These are phyloP conservation scores for Boletus reticulatus DNA, from an alignment of 768 basidiomycete genomes.

Conservation along the genomic window DNA sequence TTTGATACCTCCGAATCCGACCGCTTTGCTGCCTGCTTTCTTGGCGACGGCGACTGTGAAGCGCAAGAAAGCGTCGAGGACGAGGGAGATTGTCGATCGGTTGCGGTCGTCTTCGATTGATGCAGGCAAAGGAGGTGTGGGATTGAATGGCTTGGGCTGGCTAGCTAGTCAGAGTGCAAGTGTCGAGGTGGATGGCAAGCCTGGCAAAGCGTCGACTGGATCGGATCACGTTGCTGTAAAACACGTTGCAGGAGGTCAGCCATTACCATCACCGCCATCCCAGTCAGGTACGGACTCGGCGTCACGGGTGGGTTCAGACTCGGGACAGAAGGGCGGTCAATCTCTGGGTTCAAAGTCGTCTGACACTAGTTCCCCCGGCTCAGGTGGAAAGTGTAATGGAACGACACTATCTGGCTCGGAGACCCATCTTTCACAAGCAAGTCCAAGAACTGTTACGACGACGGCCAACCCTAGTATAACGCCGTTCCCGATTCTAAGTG, in stretches of 20 bases:
- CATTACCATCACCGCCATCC: constrained; percentile 1
- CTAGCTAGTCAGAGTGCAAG: constrained; percentile 1
- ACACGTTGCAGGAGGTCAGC: background rate
- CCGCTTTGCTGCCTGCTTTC: constrained; percentile 24
- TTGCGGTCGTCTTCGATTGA: constrained; percentile 27
- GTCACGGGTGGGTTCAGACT: constrained; percentile 1
- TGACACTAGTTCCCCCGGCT: background rate
- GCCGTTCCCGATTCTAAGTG: constrained; percentile 23
- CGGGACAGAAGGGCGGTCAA: background rate
- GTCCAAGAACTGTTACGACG: background rate
- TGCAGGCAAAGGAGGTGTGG: constrained; percentile 13
- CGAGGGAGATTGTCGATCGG: constrained; percentile 30
- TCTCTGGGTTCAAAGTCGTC: background rate
- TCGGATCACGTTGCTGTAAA: constrained; percentile 5
- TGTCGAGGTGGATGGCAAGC: constrained; percentile 6
- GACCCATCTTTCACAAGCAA: background rate
- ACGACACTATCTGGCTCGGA: background rate
- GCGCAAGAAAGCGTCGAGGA: constrained; percentile 26
- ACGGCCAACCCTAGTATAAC: background rate
- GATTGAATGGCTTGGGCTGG: constrained; percentile 14
- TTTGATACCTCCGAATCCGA: constrained; percentile 4
- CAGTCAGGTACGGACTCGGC: background rate
- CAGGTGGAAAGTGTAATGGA: background rate
- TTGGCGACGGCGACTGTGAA: constrained; percentile 18
- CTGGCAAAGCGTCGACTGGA: background rate